These are phyloP conservation scores for Mucor irregularis DNA, from an alignment of 371 early-diverging fungal genomes.

Conservation along the genomic window DNA sequence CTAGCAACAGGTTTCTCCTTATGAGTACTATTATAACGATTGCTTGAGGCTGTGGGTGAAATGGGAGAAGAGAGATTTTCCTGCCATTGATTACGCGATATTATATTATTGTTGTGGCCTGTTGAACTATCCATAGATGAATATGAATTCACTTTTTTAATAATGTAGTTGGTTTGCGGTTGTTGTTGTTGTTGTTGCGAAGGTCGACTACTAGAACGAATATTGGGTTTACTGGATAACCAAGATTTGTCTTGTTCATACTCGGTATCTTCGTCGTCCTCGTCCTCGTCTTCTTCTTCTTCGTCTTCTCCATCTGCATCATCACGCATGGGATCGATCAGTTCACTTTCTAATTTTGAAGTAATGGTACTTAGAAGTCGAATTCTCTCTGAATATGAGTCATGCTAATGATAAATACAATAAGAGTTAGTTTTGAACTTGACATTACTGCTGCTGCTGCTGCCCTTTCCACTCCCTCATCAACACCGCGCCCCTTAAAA, in stretches of 20 bases:
- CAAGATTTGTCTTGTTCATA: not conserved
- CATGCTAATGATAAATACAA: conserved; percentile 15
- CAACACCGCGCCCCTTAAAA: not conserved
- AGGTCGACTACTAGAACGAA: not conserved
- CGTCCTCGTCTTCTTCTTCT: too few relatives aligned
- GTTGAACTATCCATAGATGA: conserved; percentile 1
- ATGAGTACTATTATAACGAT: conserved; percentile 13
- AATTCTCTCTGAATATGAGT: conserved; percentile 22
- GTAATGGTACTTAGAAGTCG: conserved; percentile 13
- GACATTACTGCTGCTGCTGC: not conserved
- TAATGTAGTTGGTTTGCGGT: not conserved
- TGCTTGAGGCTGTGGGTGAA: conserved; percentile 1
- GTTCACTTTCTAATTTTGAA: not conserved
- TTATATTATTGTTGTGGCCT: not conserved
- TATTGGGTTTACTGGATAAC: not conserved
- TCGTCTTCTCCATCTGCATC: too few relatives aligned
- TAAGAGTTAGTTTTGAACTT: not conserved
- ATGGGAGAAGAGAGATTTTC: conserved; percentile 3
- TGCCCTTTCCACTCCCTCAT: not conserved
- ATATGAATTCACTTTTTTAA: conserved; percentile 6
- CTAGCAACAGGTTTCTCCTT: conserved; percentile 13
- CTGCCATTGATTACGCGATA: conserved; percentile 11
- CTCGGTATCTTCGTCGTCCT: too few relatives aligned
- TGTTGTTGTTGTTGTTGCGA: not conserved
- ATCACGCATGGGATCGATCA: not conserved